Percentiles rank a stretch among this genome's conserved stretches.
Evolutionary conservation across 345 rosid genomes (phyloP).

Genomic region (Citrus reticulata): DNA sequence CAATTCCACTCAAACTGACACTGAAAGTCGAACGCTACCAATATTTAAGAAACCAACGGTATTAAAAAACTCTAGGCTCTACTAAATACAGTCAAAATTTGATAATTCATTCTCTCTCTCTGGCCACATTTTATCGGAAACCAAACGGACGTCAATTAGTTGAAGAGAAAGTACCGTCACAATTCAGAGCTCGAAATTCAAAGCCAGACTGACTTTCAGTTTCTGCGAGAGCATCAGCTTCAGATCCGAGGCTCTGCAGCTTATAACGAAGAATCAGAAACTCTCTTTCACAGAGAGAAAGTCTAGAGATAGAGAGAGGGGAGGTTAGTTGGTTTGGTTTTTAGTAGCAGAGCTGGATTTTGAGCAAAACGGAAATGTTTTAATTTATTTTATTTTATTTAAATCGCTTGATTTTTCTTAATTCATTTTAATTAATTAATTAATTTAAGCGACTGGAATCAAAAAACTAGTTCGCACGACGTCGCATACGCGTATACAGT

Average conservation of each 20-base stretch:
- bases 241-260: slow-evolving; percentile 11
- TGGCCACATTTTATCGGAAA: slow-evolving; percentile 15
- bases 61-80: not conserved
- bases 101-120: not conserved
- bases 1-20: not conserved
- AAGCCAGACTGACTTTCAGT: not conserved
- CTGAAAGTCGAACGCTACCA: not conserved
- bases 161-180: slow-evolving; percentile 1
- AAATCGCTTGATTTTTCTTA: not conserved
- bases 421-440: not conserved
- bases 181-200: not conserved
- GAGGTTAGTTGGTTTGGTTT: not conserved
- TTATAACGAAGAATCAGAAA: not conserved
- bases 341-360: slow-evolving; percentile 8
- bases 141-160: not conserved
- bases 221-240: not conserved
- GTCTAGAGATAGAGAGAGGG: not conserved
- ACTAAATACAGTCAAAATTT: not conserved
- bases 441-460: not conserved
- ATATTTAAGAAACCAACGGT: not conserved
- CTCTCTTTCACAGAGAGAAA: not conserved
- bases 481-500: not conserved
- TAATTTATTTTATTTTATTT: not conserved
- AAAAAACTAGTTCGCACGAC: not conserved
- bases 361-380: not conserved